A percentile compares a stretch with the other conserved stretches of the same genome.
Conservation (phyloP, 345 rosid species). For the Ceriops tagal region DNA sequence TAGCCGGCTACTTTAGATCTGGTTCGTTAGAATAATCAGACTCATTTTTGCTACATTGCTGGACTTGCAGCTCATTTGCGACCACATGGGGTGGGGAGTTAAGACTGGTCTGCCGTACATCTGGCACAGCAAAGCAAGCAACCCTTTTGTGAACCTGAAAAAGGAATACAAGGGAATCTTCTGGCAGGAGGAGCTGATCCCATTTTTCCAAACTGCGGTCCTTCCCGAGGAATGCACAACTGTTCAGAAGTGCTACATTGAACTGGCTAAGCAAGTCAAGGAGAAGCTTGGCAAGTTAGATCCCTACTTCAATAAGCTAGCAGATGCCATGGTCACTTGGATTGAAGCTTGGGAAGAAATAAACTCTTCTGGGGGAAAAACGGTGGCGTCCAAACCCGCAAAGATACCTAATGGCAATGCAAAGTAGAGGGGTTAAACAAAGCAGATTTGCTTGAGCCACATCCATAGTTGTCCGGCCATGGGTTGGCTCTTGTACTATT, state of each 20-base stretch:
- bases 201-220: conserved; percentile 42
- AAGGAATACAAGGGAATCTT: conserved; percentile 42
- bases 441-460: not conserved
- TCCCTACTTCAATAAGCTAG: conserved; percentile 44
- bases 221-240: conserved; percentile 47
- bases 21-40: not conserved
- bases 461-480: not conserved
- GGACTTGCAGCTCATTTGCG: conserved; percentile 43
- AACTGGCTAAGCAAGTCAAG: conserved; percentile 43
- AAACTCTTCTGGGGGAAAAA: conserved; percentile 19
- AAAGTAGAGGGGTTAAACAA: conserved; percentile 10
- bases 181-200: conserved; percentile 47
- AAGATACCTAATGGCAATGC: conserved; percentile 15
- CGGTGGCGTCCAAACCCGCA: conserved; percentile 7
- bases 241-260: conserved; percentile 45
- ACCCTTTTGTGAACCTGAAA: conserved; percentile 39
- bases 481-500: not conserved
- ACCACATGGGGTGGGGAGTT: conserved; percentile 56
- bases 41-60: not conserved
- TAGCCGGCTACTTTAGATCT: not conserved
- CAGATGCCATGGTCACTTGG: conserved; percentile 57
- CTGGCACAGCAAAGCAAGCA: conserved; percentile 45
- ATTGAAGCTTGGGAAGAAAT: conserved; percentile 55
- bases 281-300: conserved; percentile 38
- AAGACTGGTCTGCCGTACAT: conserved; percentile 43